Evolutionary conservation across 306 rosid species (phyloP).

Genomic region (Prunus davidiana): DNA sequence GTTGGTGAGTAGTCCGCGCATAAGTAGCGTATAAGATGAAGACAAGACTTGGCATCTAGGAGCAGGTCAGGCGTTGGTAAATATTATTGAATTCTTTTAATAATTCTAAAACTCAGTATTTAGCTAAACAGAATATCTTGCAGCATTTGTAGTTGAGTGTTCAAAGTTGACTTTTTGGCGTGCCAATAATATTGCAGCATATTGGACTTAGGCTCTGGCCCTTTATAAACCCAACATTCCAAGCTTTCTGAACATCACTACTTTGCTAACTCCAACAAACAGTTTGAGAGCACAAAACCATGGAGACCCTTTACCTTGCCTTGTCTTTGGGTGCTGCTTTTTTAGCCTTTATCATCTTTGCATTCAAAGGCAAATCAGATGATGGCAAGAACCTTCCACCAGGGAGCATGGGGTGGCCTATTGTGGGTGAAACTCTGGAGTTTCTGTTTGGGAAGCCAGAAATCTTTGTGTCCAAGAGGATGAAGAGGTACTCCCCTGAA

Average conservation of each 20-base stretch:
- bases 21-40: not conserved
- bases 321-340: constrained; percentile 1
- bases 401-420: constrained; percentile 64
- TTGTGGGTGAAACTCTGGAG: constrained; percentile 50
- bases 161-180: constrained; percentile 1
- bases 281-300: not conserved
- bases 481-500: constrained; percentile 43
- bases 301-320: constrained; percentile 20
- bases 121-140: not conserved
- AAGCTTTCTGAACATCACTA: not conserved
- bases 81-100: too few species aligned
- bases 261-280: not conserved
- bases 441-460: constrained; percentile 44
- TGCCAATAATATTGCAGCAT: not conserved
- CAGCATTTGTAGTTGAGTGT: not conserved
- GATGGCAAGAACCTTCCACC: constrained; percentile 45
- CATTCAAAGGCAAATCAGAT: constrained; percentile 9
- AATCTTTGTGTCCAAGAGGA: constrained; percentile 37
- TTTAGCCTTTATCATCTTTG: constrained; percentile 3
- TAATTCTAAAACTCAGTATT: not conserved
- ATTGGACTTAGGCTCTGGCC: not conserved
- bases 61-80: too few species aligned
- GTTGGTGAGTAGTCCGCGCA: not conserved
- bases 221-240: not conserved
- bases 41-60: not conserved